Conservation (phyloP, 345 rosid species). For the Bruguiera parviflora region DNA sequence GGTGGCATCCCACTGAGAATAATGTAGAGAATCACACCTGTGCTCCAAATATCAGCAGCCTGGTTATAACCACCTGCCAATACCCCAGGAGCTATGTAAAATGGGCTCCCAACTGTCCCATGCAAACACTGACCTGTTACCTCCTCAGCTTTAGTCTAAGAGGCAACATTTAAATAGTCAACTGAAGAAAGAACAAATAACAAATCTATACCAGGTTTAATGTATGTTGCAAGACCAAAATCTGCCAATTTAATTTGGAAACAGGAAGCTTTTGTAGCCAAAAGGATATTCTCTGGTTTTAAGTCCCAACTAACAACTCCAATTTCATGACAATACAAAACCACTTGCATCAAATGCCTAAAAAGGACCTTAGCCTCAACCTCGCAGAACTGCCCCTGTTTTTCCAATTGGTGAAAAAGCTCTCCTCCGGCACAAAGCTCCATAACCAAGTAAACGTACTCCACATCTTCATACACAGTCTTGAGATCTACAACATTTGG, state of each 20-base stretch:
- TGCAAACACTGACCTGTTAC: constrained; percentile 50
- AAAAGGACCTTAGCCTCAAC: constrained; percentile 53
- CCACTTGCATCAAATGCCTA: constrained; percentile 60
- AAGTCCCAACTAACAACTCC: constrained; percentile 64
- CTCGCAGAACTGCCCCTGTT: constrained; percentile 52
- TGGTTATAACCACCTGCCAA: constrained; percentile 60
- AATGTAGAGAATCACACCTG: constrained; percentile 69
- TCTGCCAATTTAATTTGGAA: constrained; percentile 65
- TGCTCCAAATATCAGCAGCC: constrained; percentile 73
- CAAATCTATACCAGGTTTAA: constrained; percentile 43
- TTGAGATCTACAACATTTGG: constrained; percentile 68
- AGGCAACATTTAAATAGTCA: not conserved
- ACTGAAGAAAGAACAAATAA: not conserved
- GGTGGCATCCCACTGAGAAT: constrained; percentile 65
- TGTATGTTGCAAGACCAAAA: constrained; percentile 68
- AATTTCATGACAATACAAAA: constrained; percentile 59
- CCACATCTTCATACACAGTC: constrained; percentile 66
- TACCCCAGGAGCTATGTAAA: constrained; percentile 75
- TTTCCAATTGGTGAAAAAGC: constrained; percentile 56
- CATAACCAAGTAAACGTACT: constrained; percentile 60
- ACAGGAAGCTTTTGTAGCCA: constrained; percentile 51
- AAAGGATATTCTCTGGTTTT: constrained; percentile 69
- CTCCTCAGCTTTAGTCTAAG: constrained; percentile 12
- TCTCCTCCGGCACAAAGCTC: constrained; percentile 77
- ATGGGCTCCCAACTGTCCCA: constrained; percentile 70